These are phyloP conservation scores for Xanthoceras sorbifolium DNA, from an alignment of 345 rosid species.

Conservation along the genomic window DNA sequence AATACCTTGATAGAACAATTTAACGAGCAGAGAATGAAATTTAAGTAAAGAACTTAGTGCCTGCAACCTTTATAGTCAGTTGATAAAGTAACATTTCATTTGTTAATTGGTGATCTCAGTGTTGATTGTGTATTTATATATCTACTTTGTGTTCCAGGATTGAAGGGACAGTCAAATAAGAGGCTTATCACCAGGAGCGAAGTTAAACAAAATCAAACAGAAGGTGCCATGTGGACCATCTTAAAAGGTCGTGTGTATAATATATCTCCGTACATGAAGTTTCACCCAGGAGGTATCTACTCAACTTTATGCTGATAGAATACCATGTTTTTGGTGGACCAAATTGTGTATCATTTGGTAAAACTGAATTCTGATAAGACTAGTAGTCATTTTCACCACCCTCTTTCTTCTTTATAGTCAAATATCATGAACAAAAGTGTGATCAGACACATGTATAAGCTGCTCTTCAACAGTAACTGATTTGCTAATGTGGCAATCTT, in stretches of 20 bases:
- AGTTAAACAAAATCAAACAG: slow-evolving; percentile 70
- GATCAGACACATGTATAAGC: no score
- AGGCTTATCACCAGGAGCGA: slow-evolving; percentile 72
- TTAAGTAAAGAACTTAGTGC: background rate
- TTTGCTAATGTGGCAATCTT: no score
- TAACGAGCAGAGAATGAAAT: background rate
- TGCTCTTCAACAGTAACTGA: no score
- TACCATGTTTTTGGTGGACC: background rate
- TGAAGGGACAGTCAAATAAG: slow-evolving; percentile 80
- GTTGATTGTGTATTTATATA: background rate
- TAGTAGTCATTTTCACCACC: background rate
- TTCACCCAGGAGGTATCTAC: slow-evolving; percentile 84
- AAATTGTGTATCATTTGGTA: background rate
- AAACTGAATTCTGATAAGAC: no score
- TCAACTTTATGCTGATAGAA: slow-evolving; percentile 12
- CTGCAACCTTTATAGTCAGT: background rate
- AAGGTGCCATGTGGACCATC: slow-evolving; percentile 94
- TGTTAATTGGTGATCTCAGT: background rate
- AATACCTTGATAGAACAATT: background rate
- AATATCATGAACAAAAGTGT: no score
- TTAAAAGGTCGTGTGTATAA: slow-evolving; percentile 86
- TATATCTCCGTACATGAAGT: slow-evolving; percentile 87
- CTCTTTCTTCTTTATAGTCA: no score
- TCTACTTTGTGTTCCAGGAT: slow-evolving; percentile 39
- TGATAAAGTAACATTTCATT: background rate